Percentiles rank a stretch among this genome's conserved stretches.
Evolutionary conservation across 2,329 filamentous ascomycete species (phyloP).

Genomic region (Phialocephala subalpina): DNA sequence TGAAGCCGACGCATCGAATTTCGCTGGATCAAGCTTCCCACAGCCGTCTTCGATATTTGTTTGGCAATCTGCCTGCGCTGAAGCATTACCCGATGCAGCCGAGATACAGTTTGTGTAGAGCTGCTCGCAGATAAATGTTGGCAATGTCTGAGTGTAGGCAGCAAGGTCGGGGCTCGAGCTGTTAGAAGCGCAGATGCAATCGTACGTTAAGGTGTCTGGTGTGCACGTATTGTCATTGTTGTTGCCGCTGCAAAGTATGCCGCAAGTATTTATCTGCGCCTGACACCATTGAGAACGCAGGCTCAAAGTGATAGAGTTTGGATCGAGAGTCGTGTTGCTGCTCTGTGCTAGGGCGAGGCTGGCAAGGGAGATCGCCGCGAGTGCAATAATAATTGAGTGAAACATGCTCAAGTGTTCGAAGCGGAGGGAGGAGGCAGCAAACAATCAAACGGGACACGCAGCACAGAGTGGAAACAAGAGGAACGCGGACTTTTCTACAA

Average conservation of each 20-base stretch:
- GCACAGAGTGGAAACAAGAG: background rate
- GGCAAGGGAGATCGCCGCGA: background rate
- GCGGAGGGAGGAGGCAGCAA: background rate
- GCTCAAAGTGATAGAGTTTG: background rate
- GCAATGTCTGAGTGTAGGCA: conserved; percentile 3
- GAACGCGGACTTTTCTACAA: background rate
- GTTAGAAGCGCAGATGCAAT: conserved; percentile 5
- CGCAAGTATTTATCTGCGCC: background rate
- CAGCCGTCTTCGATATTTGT: background rate
- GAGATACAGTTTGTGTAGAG: conserved; percentile 1
- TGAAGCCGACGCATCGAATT: background rate
- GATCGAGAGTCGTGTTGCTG: background rate
- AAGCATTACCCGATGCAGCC: background rate
- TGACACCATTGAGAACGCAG: conserved; percentile 1
- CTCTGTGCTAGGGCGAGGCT: background rate
- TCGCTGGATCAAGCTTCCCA: background rate
- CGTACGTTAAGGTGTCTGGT: background rate
- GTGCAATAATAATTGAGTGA: conserved; percentile 44
- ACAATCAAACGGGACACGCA: background rate
- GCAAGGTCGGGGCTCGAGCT: conserved; percentile 6
- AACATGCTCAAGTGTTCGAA: background rate
- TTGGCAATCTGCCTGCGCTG: background rate
- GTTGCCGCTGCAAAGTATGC: background rate
- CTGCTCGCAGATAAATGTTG: conserved; percentile 13
- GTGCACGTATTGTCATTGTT: background rate